Conservation (phyloP, 139 green algal genomes). For the Asterochloris sp. region DNA sequence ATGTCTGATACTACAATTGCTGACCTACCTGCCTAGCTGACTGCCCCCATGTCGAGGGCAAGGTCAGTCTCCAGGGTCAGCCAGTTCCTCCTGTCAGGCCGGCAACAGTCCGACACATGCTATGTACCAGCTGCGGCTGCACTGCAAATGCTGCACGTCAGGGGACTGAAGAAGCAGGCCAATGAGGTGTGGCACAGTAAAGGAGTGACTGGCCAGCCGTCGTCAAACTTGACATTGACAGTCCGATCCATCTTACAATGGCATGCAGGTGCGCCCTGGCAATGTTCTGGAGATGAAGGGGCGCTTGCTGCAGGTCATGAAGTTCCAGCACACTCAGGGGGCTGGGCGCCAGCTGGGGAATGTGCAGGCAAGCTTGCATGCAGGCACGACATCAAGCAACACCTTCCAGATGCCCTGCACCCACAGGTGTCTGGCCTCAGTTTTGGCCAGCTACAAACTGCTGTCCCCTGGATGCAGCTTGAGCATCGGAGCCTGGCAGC, state of each 20-base stretch:
- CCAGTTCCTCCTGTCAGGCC: background rate
- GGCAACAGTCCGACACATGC: background rate
- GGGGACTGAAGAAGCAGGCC: slow-evolving; percentile 12
- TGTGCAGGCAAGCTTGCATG: slow-evolving; percentile 18
- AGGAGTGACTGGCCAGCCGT: background rate
- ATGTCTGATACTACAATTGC: no score
- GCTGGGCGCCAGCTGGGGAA: slow-evolving; percentile 40
- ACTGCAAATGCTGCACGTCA: background rate
- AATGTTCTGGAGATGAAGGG: slow-evolving; percentile 43
- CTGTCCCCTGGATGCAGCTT: no score
- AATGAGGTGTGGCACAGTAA: background rate
- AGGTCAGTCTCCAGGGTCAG: background rate
- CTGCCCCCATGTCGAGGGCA: no score
- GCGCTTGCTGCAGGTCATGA: slow-evolving; percentile 37
- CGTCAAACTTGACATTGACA: background rate
- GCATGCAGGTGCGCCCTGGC: slow-evolving; percentile 33
- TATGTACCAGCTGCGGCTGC: no score
- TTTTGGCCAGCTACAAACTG: no score
- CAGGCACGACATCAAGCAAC: background rate
- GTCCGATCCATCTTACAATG: background rate
- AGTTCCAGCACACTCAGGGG: slow-evolving; percentile 30
- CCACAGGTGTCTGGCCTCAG: no score
- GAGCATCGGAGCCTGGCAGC: no score
- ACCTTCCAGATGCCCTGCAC: background rate
- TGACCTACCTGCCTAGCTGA: no score